Percentiles rank a stretch among this genome's conserved stretches.
Evolutionary conservation across 2,329 filamentous ascomycete species (phyloP).

Genomic region (Alternaria panax): DNA sequence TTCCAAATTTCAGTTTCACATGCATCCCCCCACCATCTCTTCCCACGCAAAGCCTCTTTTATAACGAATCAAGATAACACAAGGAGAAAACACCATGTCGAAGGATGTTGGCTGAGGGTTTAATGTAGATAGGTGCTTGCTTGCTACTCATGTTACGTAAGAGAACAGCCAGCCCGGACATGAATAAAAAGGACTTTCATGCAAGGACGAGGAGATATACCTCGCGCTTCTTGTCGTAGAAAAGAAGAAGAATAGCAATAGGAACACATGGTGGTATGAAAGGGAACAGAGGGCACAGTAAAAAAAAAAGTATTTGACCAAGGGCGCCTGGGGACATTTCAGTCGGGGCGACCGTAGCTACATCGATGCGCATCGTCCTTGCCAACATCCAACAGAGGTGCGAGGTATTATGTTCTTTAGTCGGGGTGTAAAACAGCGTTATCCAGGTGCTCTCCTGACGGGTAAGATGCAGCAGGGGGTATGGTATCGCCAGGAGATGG

Average conservation of each 20-base stretch:
- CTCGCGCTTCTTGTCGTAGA: no score
- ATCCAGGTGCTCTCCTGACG: slow-evolving; percentile 30
- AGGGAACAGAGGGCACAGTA: slow-evolving; percentile 26
- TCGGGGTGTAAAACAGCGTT: slow-evolving; percentile 20
- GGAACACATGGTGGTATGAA: slow-evolving; percentile 47
- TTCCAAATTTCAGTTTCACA: no score
- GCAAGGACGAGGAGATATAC: slow-evolving; percentile 13
- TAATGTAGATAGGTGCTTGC: no score
- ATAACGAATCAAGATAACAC: no score
- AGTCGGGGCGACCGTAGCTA: slow-evolving; percentile 34
- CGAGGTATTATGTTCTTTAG: slow-evolving; percentile 44
- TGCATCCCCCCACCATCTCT: no score
- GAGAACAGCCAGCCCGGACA: no score
- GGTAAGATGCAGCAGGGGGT: slow-evolving; percentile 34
- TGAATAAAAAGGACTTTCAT: no score
- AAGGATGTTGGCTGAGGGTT: no score
- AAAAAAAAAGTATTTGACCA: slow-evolving; percentile 37
- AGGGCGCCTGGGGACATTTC: slow-evolving; percentile 41
- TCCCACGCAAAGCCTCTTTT: no score
- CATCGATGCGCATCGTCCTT: slow-evolving; percentile 21
- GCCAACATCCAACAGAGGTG: slow-evolving; percentile 29
- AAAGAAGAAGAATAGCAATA: no score
- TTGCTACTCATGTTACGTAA: no score
- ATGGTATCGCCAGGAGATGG: slow-evolving; percentile 36
- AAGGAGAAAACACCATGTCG: no score